Conservation (phyloP, 2,329 filamentous ascomycete genomes). For the Harringtonia aguacate region DNA sequence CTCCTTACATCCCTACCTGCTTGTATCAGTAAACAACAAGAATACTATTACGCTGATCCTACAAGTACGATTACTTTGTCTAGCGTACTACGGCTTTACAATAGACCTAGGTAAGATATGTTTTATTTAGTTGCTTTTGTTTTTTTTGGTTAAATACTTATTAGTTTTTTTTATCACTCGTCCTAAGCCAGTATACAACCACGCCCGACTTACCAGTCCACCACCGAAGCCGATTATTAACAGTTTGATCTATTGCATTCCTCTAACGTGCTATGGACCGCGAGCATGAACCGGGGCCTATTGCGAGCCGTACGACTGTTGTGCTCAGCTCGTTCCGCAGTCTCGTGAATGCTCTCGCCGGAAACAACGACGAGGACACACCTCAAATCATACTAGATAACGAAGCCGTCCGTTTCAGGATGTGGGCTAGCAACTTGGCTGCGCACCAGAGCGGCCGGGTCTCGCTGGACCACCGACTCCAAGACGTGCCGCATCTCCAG, state of each 20-base stretch:
- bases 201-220: background rate
- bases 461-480: background rate
- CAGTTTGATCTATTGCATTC: background rate
- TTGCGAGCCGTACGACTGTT: background rate
- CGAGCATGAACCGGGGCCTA: background rate
- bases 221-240: no score
- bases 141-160: no score
- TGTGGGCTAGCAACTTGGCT: background rate
- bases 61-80: no score
- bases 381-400: background rate
- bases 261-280: background rate
- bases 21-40: no score
- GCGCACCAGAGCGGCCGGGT: background rate
- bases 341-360: background rate
- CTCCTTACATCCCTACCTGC: no score
- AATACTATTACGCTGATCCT: no score
- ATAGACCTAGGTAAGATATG: no score
- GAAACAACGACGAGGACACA: background rate
- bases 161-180: no score
- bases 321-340: background rate
- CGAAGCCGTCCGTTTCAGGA: background rate
- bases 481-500: background rate
- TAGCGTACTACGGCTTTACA: no score
- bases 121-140: no score
- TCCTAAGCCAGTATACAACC: background rate